Base-by-base conservation (phyloP, 1,284 basidiomycete species). In the Pyrrhoderma lamaoense region DNA sequence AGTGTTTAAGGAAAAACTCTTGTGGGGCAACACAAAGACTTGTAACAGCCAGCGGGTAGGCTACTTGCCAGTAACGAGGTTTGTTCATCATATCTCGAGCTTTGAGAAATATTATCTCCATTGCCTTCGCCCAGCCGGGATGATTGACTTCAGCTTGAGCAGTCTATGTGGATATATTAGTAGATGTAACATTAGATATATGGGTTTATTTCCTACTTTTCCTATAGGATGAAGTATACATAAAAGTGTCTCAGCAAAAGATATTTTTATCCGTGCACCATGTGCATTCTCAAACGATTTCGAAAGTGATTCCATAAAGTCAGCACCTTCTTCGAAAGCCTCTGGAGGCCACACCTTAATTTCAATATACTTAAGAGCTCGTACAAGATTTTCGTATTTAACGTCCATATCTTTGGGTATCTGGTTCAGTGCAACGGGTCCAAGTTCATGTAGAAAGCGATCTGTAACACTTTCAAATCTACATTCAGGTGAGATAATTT, bases 101-200 rank as follows among this genome's bases (percentile, higher is more conserved):
- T 60, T 89, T 86, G 1, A 88, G 85, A 62, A 86, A 84, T 39
- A 98, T 89, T 4, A 81, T 70, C 57, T 93, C 86, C 43, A 96
- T 86, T 0, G 93, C 93, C 63, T 91, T 92, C 1, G 84, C 86
- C 94, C 94, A 98, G 51, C 87, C 77, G 0, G 94, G 94, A 64
- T 96, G 89, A 61, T 97, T 96, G 45, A 95, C 91, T 70, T 98
- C 94, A 1, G 92, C 94, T 64, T 95, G 93, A 0, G 93, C 94
- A 22, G 89, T 93, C 83, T 92, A 59, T 34, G n/a, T n/a, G n/a
- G n/a, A n/a, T n/a, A n/a, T n/a, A n/a, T n/a, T n/a, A 56, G 45
- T 13, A 22, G 34, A 38, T 16, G 14, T 52, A 43, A 52, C 25
- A 55, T 45, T 40, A 22, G 51, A 47, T 23, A 47, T 5, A 13